phyloP scores from a whole-genome alignment of 495 filamentous ascomycete genomes.

The Pseudotulostoma volvatum region DNA sequence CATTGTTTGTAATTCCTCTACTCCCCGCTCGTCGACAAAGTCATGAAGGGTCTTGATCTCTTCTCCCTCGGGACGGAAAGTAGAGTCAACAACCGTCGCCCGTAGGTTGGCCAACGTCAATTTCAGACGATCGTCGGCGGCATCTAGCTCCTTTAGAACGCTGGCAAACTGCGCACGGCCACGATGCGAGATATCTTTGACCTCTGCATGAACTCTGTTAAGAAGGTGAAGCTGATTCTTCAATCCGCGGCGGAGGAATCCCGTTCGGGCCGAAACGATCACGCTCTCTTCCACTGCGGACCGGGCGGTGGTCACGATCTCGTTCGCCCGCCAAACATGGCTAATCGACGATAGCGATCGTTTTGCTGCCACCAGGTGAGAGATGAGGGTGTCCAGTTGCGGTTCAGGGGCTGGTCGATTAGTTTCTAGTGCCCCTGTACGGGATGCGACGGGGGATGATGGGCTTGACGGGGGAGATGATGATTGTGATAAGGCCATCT shows the following conservation, averaged over 20 bases:
- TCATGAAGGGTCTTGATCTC: constrained; percentile 60
- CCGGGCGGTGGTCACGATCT: constrained; percentile 65
- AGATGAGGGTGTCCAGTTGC: constrained; percentile 55
- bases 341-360: constrained; percentile 73
- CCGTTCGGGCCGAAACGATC: constrained; percentile 57
- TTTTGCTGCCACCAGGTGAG: constrained; percentile 76
- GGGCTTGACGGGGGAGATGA: neutral
- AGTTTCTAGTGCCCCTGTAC: neutral
- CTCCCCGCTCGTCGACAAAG: constrained; percentile 72
- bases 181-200: constrained; percentile 34
- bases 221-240: constrained; percentile 56
- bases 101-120: constrained; percentile 53
- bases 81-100: constrained; percentile 53
- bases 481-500: neutral
- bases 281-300: constrained; percentile 65
- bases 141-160: constrained; percentile 56
- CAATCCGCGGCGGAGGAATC: constrained; percentile 58
- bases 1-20: constrained; percentile 48
- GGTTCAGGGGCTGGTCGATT: constrained; percentile 8
- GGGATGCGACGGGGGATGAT: neutral
- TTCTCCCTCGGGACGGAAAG: constrained; percentile 54
- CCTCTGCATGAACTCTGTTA: constrained; percentile 45
- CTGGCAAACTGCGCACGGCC: constrained; percentile 41
- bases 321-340: constrained; percentile 74
- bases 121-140: constrained; percentile 51